Evolutionary conservation across 2,329 filamentous ascomycete genomes (phyloP).

Genomic region (Diaporthe humulicola): DNA sequence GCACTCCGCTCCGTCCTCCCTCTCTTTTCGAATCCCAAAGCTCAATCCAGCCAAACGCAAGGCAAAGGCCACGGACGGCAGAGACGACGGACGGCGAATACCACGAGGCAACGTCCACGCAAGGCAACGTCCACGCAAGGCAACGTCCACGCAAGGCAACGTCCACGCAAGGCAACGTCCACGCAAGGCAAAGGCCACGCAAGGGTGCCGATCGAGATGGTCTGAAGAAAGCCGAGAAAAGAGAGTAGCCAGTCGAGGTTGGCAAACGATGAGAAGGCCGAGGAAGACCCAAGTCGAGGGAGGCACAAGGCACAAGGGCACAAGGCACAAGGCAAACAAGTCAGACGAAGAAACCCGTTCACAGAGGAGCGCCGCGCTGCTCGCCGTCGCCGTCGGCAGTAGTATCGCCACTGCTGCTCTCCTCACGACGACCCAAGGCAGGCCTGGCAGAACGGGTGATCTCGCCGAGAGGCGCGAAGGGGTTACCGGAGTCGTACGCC

Average conservation of each 20-base stretch:
- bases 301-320: background rate
- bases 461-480: constrained; percentile 15
- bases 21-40: background rate
- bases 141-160: too few species aligned
- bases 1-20: background rate
- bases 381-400: background rate
- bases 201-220: background rate
- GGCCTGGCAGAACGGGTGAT: background rate
- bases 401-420: background rate
- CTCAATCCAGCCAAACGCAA: background rate
- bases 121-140: too few species aligned
- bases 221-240: background rate
- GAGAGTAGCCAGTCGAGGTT: background rate
- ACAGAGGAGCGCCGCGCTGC: constrained; percentile 30
- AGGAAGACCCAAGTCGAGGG: background rate
- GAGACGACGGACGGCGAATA: too few species aligned
- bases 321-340: background rate
- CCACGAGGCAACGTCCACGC: too few species aligned
- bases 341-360: background rate
- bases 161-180: background rate
- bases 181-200: background rate
- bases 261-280: background rate
- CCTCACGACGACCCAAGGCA: background rate
- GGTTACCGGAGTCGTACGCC: background rate
- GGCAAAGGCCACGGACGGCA: background rate